Percentiles rank a stretch among this genome's conserved stretches.
Conservation (phyloP, 1,284 basidiomycete genomes). For the Pisolithus thermaeus region DNA sequence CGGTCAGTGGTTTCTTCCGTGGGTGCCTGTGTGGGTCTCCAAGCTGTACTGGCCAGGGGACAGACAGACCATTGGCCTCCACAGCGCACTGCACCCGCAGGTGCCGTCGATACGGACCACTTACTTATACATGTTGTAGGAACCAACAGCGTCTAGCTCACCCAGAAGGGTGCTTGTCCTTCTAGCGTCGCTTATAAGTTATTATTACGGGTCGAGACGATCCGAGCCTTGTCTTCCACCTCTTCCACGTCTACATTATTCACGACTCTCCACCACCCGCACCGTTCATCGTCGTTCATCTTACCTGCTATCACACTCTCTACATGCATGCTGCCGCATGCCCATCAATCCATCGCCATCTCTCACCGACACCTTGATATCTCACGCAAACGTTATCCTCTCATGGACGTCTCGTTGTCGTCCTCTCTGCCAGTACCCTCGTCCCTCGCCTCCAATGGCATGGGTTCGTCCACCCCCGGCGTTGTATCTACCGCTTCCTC, state of each 20-base stretch:
- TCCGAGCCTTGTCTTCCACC: neutral
- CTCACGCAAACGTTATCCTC: constrained; percentile 7
- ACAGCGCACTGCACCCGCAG: constrained; percentile 4
- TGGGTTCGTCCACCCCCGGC: neutral
- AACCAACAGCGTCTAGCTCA: neutral
- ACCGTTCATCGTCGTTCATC: constrained; percentile 7
- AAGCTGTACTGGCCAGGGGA: neutral
- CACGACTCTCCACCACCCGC: constrained; percentile 12
- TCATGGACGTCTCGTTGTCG: neutral
- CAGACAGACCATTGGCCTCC: neutral
- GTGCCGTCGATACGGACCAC: neutral
- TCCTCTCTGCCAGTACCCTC: neutral
- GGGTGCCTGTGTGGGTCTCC: too few relatives aligned
- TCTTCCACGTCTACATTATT: constrained; percentile 15
- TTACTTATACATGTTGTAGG: neutral
- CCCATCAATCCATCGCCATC: constrained; percentile 15
- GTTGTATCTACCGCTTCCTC: neutral
- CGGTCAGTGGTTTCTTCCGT: too few relatives aligned
- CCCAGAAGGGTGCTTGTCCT: neutral
- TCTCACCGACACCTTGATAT: constrained; percentile 13
- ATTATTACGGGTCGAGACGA: neutral
- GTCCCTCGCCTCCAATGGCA: neutral
- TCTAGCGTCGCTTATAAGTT: neutral
- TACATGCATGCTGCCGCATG: constrained; percentile 28
- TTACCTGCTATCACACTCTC: constrained; percentile 10